Conservation (phyloP, 139 green algal genomes). For the Tetradesmus obliquus region DNA sequence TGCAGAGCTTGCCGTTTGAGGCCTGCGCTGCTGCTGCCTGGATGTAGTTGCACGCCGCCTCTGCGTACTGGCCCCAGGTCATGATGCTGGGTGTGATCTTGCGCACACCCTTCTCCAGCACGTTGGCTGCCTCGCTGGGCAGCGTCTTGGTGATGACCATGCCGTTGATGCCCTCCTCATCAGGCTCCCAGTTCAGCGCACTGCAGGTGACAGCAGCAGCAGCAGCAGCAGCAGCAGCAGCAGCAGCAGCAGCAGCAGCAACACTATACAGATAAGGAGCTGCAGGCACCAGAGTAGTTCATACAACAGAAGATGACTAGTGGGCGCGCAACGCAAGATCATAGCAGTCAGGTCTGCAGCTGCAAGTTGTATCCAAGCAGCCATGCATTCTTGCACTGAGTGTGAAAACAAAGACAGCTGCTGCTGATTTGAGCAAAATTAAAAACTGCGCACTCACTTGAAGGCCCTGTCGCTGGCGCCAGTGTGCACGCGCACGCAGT, state of each 20-base stretch:
- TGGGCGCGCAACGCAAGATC: no score
- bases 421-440: background rate
- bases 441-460: conserved; percentile 40
- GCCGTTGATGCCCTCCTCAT: conserved; percentile 52
- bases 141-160: conserved; percentile 57
- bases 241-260: no score
- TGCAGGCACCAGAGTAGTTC: no score
- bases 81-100: conserved; percentile 53
- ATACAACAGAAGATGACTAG: no score
- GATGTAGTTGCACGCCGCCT: conserved; percentile 45
- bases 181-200: conserved; percentile 47
- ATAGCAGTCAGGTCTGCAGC: background rate
- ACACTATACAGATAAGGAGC: no score
- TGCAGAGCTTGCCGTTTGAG: background rate
- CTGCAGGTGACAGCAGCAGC: conserved; percentile 13
- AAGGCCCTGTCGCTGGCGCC: conserved; percentile 55
- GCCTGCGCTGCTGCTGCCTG: conserved; percentile 9
- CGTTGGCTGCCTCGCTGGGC: conserved; percentile 39
- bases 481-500: conserved; percentile 60
- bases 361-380: background rate
- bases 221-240: background rate
- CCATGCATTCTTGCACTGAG: no score
- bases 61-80: conserved; percentile 51
- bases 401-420: background rate
- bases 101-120: conserved; percentile 47